These are phyloP conservation scores for Dictyostelium firmibasis DNA, from an alignment of 78 protist species.

Conservation along the genomic window DNA sequence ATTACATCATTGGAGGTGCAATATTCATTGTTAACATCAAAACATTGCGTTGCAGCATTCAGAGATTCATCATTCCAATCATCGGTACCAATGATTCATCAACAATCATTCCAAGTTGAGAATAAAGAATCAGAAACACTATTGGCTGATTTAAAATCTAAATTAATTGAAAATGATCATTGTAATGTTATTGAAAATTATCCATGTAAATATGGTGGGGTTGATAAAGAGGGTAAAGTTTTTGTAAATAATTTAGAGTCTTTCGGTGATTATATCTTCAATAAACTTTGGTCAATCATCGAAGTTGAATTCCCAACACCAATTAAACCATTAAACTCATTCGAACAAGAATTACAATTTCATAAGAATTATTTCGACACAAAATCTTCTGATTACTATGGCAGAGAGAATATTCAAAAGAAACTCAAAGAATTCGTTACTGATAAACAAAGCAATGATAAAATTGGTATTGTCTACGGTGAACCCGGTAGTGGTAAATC, in stretches of 20 bases:
- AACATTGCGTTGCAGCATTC: constrained; percentile 35
- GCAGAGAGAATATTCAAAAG: constrained; percentile 55
- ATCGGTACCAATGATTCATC: not conserved
- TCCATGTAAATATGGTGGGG: constrained; percentile 43
- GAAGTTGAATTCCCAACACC: constrained; percentile 54
- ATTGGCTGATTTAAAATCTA: not conserved
- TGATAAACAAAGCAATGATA: not conserved
- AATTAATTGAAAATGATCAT: not conserved
- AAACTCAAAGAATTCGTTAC: not conserved
- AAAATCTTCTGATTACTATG: constrained; percentile 26
- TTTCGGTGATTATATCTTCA: constrained; percentile 30
- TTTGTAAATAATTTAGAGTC: not conserved
- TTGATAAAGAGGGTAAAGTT: not conserved
- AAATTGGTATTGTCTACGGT: constrained; percentile 54
- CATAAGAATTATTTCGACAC: not conserved
- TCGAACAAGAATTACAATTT: not conserved
- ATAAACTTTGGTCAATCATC: constrained; percentile 37
- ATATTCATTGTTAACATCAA: constrained; percentile 18
- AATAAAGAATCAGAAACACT: not conserved
- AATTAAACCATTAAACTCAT: not conserved
- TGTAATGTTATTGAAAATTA: constrained; percentile 5
- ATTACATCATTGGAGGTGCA: constrained; percentile 56
- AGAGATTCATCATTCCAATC: constrained; percentile 21
- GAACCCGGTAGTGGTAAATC: constrained; percentile 63
- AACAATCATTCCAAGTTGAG: constrained; percentile 11